Base-by-base conservation (phyloP, 2,329 filamentous ascomycete species). In the Microdochium trichocladiopsis region DNA sequence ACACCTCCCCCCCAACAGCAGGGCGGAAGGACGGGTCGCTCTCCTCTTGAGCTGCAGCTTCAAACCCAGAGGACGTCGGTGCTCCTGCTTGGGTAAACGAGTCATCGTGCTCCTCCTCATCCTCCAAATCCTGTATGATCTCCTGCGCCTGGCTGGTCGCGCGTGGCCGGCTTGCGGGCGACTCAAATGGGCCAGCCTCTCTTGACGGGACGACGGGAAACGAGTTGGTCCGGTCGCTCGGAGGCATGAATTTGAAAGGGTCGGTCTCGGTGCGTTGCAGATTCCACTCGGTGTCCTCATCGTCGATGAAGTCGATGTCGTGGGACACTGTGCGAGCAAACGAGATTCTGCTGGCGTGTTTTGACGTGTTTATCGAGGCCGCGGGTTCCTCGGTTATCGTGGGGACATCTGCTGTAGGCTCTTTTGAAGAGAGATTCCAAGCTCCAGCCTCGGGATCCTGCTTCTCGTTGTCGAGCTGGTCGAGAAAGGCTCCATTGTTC, bases 301-400 rank as follows among this genome's bases (percentile, higher is more conserved):
- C 79, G 45, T 76, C 75, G 52, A 73, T 74, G 68, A 80, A 84
- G 63, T 72, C 83, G 23, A 84, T 69, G 51, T 84, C 81, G 53
- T 84, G 77, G 11, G 82, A 79, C 12, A 84, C 81, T 2, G 83
- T 86, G 33, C 83, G 77, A 11, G 82, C 74, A 66, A 86, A 86
- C 0, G 83, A 86, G 63, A 78, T 75, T 48, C 76, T 82, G 64
- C 81, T 86, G 10, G 75, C 65, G 62, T 85, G 82, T 57, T 82
- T 81, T 24, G 74, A 70, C 18, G 66, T 60, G 21, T 69, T 67
- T 33, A 48, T 54, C 9, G 62, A 54, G 23, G 60, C 53, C 18
- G 57, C 47, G 8, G 50, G 54, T 12, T 54, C 45, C 33, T 56
- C 54, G 25, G 55, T 50, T 51, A 55, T 52, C 18, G 54, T 54